Conservation (phyloP, 768 basidiomycete genomes). For the Podaxis mareebaensis region DNA sequence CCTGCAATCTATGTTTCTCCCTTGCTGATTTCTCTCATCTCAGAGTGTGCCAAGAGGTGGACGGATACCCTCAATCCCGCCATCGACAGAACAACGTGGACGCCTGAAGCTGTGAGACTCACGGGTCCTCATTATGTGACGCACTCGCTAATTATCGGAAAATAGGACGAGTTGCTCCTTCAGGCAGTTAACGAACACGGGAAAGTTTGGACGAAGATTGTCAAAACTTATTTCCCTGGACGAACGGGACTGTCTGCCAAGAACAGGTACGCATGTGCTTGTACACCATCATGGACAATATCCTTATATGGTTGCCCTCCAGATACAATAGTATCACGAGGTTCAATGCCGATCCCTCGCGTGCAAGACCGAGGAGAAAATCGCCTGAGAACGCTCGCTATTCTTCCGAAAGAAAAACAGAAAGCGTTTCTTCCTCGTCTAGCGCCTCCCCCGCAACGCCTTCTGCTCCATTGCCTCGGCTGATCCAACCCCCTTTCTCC, state of each 20-base stretch:
- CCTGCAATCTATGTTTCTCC: constrained; percentile 6
- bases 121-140: not conserved
- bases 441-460: constrained; percentile 42
- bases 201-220: constrained; percentile 64
- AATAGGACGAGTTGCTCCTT: constrained; percentile 53
- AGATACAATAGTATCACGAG: constrained; percentile 57
- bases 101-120: constrained; percentile 47
- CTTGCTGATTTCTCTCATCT: constrained; percentile 19
- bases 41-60: constrained; percentile 66
- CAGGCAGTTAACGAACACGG: constrained; percentile 56
- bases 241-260: constrained; percentile 60
- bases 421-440: constrained; percentile 43
- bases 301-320: constrained; percentile 12
- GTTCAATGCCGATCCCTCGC: constrained; percentile 41
- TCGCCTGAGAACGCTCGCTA: constrained; percentile 35
- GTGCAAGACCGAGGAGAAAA: constrained; percentile 37
- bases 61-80: constrained; percentile 61
- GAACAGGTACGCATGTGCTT: constrained; percentile 43
- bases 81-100: constrained; percentile 62
- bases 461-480: constrained; percentile 24
- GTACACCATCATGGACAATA: constrained; percentile 4
- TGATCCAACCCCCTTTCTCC: constrained; percentile 16
- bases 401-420: constrained; percentile 31
- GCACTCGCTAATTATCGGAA: constrained; percentile 12
- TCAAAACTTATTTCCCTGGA: constrained; percentile 61